These are phyloP conservation scores for Brassica incana DNA, from an alignment of 345 rosid genomes.

Conservation along the genomic window DNA sequence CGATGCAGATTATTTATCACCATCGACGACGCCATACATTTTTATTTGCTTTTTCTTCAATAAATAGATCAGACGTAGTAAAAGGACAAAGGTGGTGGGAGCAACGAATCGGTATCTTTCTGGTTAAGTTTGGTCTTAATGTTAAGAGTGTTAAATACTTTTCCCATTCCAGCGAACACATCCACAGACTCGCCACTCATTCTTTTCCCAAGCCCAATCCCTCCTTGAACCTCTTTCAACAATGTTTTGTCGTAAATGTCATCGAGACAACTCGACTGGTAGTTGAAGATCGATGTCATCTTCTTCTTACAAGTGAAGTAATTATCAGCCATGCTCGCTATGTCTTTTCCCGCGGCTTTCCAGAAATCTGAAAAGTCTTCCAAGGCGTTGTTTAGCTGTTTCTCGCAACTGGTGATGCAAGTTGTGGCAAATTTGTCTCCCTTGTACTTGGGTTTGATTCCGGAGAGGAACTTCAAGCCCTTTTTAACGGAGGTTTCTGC, in stretches of 20 bases:
- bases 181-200: background rate
- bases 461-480: background rate
- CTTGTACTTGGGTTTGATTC: background rate
- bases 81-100: constrained; percentile 1
- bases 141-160: background rate
- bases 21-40: background rate
- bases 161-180: background rate
- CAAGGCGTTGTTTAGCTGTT: constrained; percentile 1
- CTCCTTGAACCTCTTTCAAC: constrained; percentile 1
- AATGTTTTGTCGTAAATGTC: background rate
- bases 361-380: background rate
- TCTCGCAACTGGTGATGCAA: background rate
- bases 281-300: background rate
- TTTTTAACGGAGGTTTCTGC: background rate
- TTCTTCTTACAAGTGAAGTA: background rate
- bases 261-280: background rate
- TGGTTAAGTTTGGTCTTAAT: background rate
- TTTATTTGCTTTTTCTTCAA: background rate
- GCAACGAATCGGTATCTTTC: background rate
- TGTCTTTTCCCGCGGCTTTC: background rate
- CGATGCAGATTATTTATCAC: background rate
- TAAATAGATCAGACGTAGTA: background rate
- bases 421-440: background rate
- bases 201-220: background rate
- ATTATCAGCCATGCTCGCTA: background rate